Evolutionary conservation across 1,284 basidiomycete species (phyloP).

Genomic region (Peniophora sp.): DNA sequence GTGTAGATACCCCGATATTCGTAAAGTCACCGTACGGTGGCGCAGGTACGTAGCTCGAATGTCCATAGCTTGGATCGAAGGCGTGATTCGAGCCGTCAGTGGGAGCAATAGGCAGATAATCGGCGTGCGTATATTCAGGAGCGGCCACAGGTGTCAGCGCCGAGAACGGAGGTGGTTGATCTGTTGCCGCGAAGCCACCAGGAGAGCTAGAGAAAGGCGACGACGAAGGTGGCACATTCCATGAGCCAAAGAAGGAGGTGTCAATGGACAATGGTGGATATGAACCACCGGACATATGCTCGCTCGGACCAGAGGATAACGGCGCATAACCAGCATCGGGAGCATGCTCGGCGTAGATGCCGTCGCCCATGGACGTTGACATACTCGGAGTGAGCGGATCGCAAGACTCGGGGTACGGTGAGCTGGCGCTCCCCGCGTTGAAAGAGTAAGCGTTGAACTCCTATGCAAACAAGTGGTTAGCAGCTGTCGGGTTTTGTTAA

Average conservation of each 20-base stretch:
- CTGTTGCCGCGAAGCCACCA: constrained; percentile 1
- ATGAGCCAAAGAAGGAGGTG: constrained; percentile 19
- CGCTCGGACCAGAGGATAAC: neutral
- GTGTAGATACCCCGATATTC: neutral
- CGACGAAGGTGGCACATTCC: constrained; percentile 19
- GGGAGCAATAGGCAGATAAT: neutral
- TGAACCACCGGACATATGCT: constrained; percentile 10
- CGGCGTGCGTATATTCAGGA: neutral
- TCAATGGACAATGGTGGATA: constrained; percentile 16
- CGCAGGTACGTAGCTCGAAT: neutral
- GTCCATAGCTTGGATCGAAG: neutral
- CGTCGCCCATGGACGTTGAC: constrained; percentile 10
- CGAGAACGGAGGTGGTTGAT: neutral
- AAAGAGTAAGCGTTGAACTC: constrained; percentile 45
- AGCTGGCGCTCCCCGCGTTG: constrained; percentile 19
- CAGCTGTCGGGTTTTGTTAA: neutral
- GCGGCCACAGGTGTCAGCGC: neutral
- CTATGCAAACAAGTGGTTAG: constrained; percentile 13
- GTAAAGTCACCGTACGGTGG: neutral
- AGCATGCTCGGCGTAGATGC: no score
- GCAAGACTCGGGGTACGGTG: constrained; percentile 17
- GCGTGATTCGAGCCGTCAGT: neutral
- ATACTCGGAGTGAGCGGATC: constrained; percentile 19
- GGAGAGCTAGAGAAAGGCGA: constrained; percentile 20
- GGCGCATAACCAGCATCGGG: no score